Percentiles rank a stretch among this genome's conserved stretches.
These are phyloP conservation scores for Aspergillus bombycis DNA, from an alignment of 2,329 filamentous ascomycete species.

Conservation along the genomic window DNA sequence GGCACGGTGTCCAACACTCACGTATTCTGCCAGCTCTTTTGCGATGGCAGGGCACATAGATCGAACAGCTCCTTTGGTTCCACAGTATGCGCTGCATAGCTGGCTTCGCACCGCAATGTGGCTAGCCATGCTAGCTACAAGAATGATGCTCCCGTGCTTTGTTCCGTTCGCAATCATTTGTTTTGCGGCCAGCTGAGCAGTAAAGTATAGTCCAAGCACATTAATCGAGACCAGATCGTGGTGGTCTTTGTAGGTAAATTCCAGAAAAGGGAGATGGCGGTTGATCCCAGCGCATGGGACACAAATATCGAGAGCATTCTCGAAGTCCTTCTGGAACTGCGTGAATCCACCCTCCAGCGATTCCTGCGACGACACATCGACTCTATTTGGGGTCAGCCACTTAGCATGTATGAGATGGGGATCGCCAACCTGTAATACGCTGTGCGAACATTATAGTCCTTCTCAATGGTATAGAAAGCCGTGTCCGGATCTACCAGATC, in stretches of 20 bases:
- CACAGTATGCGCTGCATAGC: slow-evolving; percentile 47
- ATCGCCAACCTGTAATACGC: not conserved
- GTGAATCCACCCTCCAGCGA: not conserved
- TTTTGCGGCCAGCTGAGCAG: not conserved
- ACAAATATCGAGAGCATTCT: not conserved
- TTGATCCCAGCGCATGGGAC: not conserved
- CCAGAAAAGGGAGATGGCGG: not conserved
- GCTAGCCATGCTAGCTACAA: slow-evolving; percentile 58
- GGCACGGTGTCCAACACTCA: not conserved
- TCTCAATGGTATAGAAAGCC: not conserved
- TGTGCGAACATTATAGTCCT: not conserved
- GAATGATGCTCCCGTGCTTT: slow-evolving; percentile 55
- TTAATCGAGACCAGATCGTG: not conserved
- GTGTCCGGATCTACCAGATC: not conserved
- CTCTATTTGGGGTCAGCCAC: not conserved
- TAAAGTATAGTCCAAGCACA: not conserved
- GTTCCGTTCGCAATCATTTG: slow-evolving; percentile 32
- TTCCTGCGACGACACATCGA: not conserved
- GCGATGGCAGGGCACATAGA: not conserved
- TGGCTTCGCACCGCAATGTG: slow-evolving; percentile 56
- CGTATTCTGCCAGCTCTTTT: not conserved
- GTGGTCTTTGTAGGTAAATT: not conserved
- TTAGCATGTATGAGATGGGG: not conserved
- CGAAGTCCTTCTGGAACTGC: not conserved
- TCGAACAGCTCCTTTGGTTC: not conserved